Base-by-base conservation (phyloP, 2,329 filamentous ascomycete species). In the Aspergillus quadrilineatus region DNA sequence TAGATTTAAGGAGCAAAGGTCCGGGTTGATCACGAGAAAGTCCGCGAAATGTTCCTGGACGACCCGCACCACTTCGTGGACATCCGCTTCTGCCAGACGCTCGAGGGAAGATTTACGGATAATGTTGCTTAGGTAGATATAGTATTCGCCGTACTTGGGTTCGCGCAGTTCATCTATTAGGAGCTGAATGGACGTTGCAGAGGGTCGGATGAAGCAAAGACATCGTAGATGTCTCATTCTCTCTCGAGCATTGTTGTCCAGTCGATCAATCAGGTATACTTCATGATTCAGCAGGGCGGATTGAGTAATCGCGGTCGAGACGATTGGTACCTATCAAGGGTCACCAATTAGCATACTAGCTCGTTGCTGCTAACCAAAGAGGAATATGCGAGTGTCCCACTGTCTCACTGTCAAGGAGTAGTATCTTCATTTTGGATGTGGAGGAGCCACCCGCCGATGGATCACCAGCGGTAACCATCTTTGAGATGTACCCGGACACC, bases 151-250 rank as follows among this genome's bases (percentile, higher is more conserved):
- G 67, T 99, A 99, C 72, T 92, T 97, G 4, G 94, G 95, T 49
- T 97, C 93, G 59, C 94, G 85, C 55, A 99, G 82, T 78, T 99
- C 94, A 69, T 99, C 94, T 65, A 99, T 93, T 52, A 99, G 83
- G 60, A 89, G 85, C 70, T 99, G 92, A 69, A 97, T 92, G 4
- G 93, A 95, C 65, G 95, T 91, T 10, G 93, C 84, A 0, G 93
- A 96, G 6, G 94, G 94, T 41, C 95, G 88, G 47, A 99, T 84
- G 65, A 99, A 93, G 71, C 92, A 97, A 29, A 97, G 79, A 73
- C 94, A 99, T 51, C 92, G 87, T 51, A 99, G 82, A 78, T 99
- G 94, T 60, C 94, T 89, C 94, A 99, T 97, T 81, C 96, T 97
- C 78, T 99, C 95, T 47, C 94, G 85, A 61, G 87, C 86, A 57